These are phyloP conservation scores for Aspergillus awamori DNA, from an alignment of 2,329 filamentous ascomycete species.

Conservation along the genomic window DNA sequence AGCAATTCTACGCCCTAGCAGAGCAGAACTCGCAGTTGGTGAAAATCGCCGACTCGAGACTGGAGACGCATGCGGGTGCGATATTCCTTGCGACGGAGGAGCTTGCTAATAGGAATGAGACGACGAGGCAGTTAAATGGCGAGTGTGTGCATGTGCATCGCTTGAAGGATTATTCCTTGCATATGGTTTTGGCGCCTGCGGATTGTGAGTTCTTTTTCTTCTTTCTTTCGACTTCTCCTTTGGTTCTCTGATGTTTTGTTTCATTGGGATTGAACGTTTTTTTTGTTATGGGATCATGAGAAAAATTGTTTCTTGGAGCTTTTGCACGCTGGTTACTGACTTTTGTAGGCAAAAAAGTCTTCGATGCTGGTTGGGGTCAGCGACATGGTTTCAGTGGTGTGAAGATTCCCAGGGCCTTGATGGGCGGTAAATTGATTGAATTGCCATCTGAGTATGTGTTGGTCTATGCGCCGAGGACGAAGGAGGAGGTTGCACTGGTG, in stretches of 20 bases:
- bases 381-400: constrained; percentile 56
- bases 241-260: neutral
- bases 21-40: constrained; percentile 32
- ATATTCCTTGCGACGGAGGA: constrained; percentile 30
- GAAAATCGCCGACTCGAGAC: constrained; percentile 27
- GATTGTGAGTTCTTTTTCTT: constrained; percentile 58
- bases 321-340: no score
- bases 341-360: constrained; percentile 57
- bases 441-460: constrained; percentile 35
- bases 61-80: constrained; percentile 30
- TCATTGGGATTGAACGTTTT: neutral
- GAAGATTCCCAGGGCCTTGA: constrained; percentile 66
- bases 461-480: constrained; percentile 39
- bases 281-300: no score
- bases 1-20: constrained; percentile 26
- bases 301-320: no score
- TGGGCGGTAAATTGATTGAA: constrained; percentile 18
- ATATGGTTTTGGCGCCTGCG: constrained; percentile 75
- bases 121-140: constrained; percentile 52
- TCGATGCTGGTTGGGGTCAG: constrained; percentile 79
- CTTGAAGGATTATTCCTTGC: constrained; percentile 69
- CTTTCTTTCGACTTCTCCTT: neutral
- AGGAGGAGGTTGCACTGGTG: constrained; percentile 35
- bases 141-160: constrained; percentile 81
- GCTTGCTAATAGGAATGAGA: constrained; percentile 18